Evolutionary conservation across 371 early-diverging fungal genomes (phyloP).

Genomic region (Massospora cicadina): DNA sequence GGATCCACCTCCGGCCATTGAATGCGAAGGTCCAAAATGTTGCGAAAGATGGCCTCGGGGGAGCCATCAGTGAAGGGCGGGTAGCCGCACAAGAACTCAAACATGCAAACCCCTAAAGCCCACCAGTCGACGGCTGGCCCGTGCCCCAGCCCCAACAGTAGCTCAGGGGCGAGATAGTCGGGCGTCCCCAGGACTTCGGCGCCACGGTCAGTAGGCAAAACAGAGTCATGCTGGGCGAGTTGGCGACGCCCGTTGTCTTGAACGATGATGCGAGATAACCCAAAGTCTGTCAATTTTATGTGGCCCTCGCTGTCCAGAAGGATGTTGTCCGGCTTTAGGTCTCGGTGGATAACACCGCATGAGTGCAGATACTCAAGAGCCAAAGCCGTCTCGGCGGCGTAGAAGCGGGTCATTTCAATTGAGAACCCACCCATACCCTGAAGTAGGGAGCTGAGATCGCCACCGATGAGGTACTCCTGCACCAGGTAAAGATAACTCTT

Average conservation of each 20-base stretch:
- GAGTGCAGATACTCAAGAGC: slow-evolving; percentile 78
- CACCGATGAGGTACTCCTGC: slow-evolving; percentile 89
- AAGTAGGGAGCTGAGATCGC: slow-evolving; percentile 78
- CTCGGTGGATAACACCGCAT: slow-evolving; percentile 56
- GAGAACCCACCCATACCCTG: slow-evolving; percentile 53
- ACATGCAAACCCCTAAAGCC: slow-evolving; percentile 78
- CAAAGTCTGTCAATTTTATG: slow-evolving; percentile 86
- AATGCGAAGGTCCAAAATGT: slow-evolving; percentile 51
- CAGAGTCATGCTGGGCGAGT: slow-evolving; percentile 12
- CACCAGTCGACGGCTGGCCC: slow-evolving; percentile 85
- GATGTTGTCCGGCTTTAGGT: slow-evolving; percentile 75
- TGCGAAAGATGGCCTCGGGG: slow-evolving; percentile 63
- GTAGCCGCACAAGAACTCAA: slow-evolving; percentile 71
- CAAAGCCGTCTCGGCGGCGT: slow-evolving; percentile 73
- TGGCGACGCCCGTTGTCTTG: slow-evolving; percentile 10
- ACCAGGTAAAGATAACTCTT: slow-evolving; percentile 78
- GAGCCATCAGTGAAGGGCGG: slow-evolving; percentile 77
- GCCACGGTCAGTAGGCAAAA: slow-evolving; percentile 4
- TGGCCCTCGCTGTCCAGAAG: slow-evolving; percentile 65
- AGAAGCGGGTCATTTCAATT: slow-evolving; percentile 74
- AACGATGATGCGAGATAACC: slow-evolving; percentile 55
- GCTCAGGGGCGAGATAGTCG: slow-evolving; percentile 93
- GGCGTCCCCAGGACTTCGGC: slow-evolving; percentile 65
- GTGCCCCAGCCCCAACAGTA: slow-evolving; percentile 74
- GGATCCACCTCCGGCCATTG: slow-evolving; percentile 51